Evolutionary conservation across 139 green algal species (phyloP), one percentile per base, ranked within the genome.

Genomic region (Monoraphidium neglectum): DNA sequence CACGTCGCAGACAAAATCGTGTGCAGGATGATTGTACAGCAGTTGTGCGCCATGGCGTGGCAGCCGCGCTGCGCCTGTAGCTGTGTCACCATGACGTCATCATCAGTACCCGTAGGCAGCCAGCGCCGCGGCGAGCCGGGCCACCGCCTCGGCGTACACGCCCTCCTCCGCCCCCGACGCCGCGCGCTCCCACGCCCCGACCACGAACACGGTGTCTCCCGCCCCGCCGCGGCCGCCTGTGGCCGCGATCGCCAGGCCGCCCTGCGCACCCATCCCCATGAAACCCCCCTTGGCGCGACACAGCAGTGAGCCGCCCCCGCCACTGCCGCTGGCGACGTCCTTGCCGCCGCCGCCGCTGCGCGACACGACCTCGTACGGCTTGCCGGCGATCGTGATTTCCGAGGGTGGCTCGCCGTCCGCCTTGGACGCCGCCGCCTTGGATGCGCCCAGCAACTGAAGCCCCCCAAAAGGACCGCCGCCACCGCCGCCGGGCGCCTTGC

Each of bases 101-200:
- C 21, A 33, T 68, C 56, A 77, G 13, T 69, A 77, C 37, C 57
- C 70, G 51, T 77, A 77, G 4, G 28, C 24, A 13, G 40, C 38
- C n/a, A 77, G n/a, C 4, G 40, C 70, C 13, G 68, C 32, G 1
- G 56, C 37, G 56, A 77, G 40, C 37, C 57, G 65, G 0, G 28
- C 37, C 8, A 77, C 54, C 12, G 54, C 70, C 54, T 57, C 70
- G 46, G 16, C 51, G 21, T 30, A 33, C 12, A n/a, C 49, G 38
- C 56, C 56, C n/a, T 10, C 0, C 70, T 77, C 70, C 10, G 56
- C n/a, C 4, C 57, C 28, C 37, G 30, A 57, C 43, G 43, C 43
- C 8, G 8, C 43, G 43, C 68, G 57, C 56, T 77, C 72, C 72
- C 72, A 77, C 38, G 40, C 26, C 12, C 72, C 72, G 12, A 77